Base-by-base conservation (phyloP, 768 basidiomycete species). In the Epithele typhae region DNA sequence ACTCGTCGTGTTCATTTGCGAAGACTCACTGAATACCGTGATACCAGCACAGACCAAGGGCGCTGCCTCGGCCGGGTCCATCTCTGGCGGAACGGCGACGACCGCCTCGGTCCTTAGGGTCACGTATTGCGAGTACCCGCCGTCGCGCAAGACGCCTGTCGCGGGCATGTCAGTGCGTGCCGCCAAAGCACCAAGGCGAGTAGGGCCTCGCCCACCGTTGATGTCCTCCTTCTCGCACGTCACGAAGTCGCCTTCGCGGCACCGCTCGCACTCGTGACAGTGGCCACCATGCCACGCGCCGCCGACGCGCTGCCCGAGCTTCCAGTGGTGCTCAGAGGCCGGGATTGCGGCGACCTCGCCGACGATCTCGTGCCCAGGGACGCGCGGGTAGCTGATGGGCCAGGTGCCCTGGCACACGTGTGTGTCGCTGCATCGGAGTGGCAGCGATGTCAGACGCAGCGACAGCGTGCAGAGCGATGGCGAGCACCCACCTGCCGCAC, bases 21-120 rank as follows among this genome's bases (percentile, higher is more conserved):
- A 24, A 4, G 5, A 37, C 55, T 7, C 43, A 44, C 68, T 64
- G 63, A 62, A 73, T n/a, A 57, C 57, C 3, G 71, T 73, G 7
- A 69, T 60, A n/a, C 66, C 70, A 8, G 65, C 68, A 38, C 68
- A 71, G 17, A 68, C 46, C 10, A 69, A 52, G 0, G 60, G 59
- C 6, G 60, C 64, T 5, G 58, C 51, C 47, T 65, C 59, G 12
- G 58, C 55, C 8, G 58, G 59, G 43, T 59, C 57, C 14, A 61
- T 37, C 6, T 52, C 54, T 12, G 59, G 52, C 0, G 65, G 58
- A 12, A 65, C 42, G 6, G 33, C 22, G 19, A 55, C 49, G 30
- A 64, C 51, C 5, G 62, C 62, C 25, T 58, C 55, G 19, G 54
- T 52, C n/a, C 54, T 41, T 2, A 63, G 46, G 0, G 56, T 56